Percentiles rank a stretch among this genome's conserved stretches.
Evolutionary conservation across 768 basidiomycete genomes (phyloP).

Genomic region (Antrodiella citrinella): DNA sequence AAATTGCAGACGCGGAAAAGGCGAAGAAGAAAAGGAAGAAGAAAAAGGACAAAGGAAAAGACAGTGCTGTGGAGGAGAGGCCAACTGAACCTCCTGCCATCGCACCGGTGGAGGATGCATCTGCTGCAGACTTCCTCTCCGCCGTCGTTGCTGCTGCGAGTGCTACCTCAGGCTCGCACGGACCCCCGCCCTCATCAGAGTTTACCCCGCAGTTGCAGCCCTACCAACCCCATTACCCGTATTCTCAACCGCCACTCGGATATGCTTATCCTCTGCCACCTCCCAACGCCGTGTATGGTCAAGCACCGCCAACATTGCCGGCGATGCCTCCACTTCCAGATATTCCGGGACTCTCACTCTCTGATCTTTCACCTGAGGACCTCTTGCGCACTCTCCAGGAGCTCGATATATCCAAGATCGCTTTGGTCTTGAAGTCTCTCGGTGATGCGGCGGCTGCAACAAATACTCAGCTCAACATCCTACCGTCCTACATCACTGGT

Average conservation of each 20-base stretch:
- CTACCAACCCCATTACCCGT: slow-evolving; percentile 21
- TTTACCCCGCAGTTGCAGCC: slow-evolving; percentile 19
- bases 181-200: slow-evolving; percentile 4
- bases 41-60: slow-evolving; percentile 29
- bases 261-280: slow-evolving; percentile 18
- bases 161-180: slow-evolving; percentile 28
- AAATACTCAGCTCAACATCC: slow-evolving; percentile 24
- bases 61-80: slow-evolving; percentile 24
- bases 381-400: slow-evolving; percentile 67
- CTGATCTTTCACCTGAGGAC: slow-evolving; percentile 52
- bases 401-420: slow-evolving; percentile 64
- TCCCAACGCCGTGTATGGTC: slow-evolving; percentile 16
- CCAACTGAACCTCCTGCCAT: slow-evolving; percentile 2
- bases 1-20: slow-evolving; percentile 12
- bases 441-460: slow-evolving; percentile 47
- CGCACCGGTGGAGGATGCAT: slow-evolving; percentile 24
- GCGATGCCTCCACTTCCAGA: slow-evolving; percentile 12
- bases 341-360: slow-evolving; percentile 32
- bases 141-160: slow-evolving; percentile 61
- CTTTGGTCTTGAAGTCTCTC: slow-evolving; percentile 55
- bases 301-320: slow-evolving; percentile 23
- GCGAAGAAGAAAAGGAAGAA: slow-evolving; percentile 25
- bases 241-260: slow-evolving; percentile 21
- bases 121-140: slow-evolving; percentile 51
- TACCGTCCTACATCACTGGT: neutral